Conservation (phyloP, 495 filamentous ascomycete genomes). For the Rhypophila decipiens region DNA sequence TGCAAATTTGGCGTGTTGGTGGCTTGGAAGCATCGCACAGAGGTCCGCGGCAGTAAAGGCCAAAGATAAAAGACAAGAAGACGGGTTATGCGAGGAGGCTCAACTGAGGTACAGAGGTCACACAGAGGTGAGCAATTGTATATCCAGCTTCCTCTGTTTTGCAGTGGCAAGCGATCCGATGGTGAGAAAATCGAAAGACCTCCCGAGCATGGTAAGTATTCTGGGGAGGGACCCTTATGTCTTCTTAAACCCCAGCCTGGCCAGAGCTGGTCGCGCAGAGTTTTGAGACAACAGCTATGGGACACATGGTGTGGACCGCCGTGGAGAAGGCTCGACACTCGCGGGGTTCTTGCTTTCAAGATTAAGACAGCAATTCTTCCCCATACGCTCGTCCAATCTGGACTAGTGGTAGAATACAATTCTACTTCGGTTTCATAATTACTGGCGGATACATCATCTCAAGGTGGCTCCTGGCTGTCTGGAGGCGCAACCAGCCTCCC, state of each 20-base stretch:
- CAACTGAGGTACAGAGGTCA: constrained; percentile 12
- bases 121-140: constrained; percentile 14
- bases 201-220: constrained; percentile 1
- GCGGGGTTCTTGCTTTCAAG: constrained; percentile 23
- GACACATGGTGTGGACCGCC: constrained; percentile 22
- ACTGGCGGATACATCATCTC: constrained; percentile 9
- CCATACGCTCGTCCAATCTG: constrained; percentile 13
- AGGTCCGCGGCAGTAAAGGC: neutral
- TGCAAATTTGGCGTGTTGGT: constrained; percentile 18
- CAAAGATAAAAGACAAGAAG: constrained; percentile 7
- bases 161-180: constrained; percentile 3
- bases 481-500: constrained; percentile 7
- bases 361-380: constrained; percentile 12
- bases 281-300: constrained; percentile 29
- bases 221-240: constrained; percentile 17
- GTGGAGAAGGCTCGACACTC: constrained; percentile 22
- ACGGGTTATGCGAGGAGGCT: constrained; percentile 9
- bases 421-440: constrained; percentile 8
- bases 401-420: constrained; percentile 20
- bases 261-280: constrained; percentile 22
- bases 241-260: constrained; percentile 21
- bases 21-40: constrained; percentile 19
- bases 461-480: constrained; percentile 19
- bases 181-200: constrained; percentile 2
- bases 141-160: constrained; percentile 4